These are phyloP conservation scores for Cavenderia fasciculata DNA, from an alignment of 78 protist genomes.

Conservation along the genomic window DNA sequence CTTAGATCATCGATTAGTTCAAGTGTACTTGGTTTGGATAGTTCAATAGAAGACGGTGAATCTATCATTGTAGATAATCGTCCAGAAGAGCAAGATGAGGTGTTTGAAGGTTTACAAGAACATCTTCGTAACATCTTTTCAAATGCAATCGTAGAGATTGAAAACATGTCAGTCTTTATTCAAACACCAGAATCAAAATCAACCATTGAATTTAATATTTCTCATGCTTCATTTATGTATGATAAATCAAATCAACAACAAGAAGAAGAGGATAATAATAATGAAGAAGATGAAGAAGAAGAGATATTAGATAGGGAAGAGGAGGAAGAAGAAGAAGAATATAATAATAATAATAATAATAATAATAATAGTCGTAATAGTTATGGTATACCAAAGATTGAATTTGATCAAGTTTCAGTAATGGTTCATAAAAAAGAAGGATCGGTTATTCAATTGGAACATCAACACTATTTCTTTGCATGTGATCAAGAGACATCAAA, in stretches of 20 bases:
- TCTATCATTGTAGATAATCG: not conserved
- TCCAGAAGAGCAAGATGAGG: conserved; percentile 2
- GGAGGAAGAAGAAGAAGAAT: not conserved
- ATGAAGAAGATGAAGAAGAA: not conserved
- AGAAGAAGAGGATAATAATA: not conserved
- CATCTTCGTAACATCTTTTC: not conserved
- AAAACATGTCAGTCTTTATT: not conserved
- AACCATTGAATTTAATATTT: not conserved
- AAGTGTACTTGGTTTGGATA: too few relatives aligned
- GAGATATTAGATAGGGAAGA: too few relatives aligned
- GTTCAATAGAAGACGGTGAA: too few relatives aligned
- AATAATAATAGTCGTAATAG: not conserved
- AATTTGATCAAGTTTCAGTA: not conserved
- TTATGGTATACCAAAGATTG: not conserved
- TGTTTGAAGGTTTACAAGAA: not conserved
- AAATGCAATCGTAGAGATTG: conserved; percentile 5
- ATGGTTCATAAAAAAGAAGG: not conserved
- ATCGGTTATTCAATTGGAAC: not conserved
- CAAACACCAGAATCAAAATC: not conserved
- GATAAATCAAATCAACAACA: not conserved
- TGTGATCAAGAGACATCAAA: not conserved
- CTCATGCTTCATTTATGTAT: not conserved
- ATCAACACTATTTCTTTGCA: not conserved
- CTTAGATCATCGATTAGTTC: too few relatives aligned
- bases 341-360: not conserved